phyloP scores from a whole-genome alignment of 805 yeast genomes.

The Cyberlindnera galapagoensis region DNA sequence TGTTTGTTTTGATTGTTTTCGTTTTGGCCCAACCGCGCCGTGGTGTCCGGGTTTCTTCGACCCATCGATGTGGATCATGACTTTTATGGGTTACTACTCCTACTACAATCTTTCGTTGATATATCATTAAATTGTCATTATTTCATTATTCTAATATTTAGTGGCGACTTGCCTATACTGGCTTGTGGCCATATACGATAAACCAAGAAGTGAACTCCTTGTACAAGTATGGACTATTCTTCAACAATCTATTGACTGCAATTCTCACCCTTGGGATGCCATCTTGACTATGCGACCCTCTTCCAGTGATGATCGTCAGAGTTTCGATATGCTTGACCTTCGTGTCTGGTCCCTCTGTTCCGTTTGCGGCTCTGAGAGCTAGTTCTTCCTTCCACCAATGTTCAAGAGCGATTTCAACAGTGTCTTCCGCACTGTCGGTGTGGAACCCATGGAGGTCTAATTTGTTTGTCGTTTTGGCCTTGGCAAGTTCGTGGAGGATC shows the following conservation, averaged over 20 bases:
- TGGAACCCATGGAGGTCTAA: slow-evolving; percentile 55
- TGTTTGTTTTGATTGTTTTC: too few relatives aligned
- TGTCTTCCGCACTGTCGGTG: slow-evolving; percentile 39
- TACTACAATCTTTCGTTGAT: too few relatives aligned
- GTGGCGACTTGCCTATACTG: too few relatives aligned
- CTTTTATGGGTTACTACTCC: too few relatives aligned
- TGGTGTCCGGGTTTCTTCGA: too few relatives aligned
- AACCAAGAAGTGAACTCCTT: slow-evolving; percentile 42
- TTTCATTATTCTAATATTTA: too few relatives aligned
- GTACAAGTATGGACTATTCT: slow-evolving; percentile 32
- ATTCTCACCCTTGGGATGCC: slow-evolving; percentile 46
- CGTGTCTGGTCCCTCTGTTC: slow-evolving; percentile 30
- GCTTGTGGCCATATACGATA: slow-evolving; percentile 35
- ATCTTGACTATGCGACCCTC: slow-evolving; percentile 62
- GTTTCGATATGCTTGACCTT: slow-evolving; percentile 37
- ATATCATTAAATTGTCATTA: too few relatives aligned
- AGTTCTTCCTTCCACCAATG: slow-evolving; percentile 64
- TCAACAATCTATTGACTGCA: slow-evolving; percentile 36
- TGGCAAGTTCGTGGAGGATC: neutral
- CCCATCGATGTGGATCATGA: too few relatives aligned
- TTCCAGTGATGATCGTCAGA: slow-evolving; percentile 52
- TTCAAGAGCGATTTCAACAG: slow-evolving; percentile 30
- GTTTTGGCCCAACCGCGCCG: too few relatives aligned
- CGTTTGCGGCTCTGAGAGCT: slow-evolving; percentile 33
- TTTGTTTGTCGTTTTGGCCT: slow-evolving; percentile 15